phyloP scores from a whole-genome alignment of 352 stramenopile species.

The Blastocystis sp. region DNA sequence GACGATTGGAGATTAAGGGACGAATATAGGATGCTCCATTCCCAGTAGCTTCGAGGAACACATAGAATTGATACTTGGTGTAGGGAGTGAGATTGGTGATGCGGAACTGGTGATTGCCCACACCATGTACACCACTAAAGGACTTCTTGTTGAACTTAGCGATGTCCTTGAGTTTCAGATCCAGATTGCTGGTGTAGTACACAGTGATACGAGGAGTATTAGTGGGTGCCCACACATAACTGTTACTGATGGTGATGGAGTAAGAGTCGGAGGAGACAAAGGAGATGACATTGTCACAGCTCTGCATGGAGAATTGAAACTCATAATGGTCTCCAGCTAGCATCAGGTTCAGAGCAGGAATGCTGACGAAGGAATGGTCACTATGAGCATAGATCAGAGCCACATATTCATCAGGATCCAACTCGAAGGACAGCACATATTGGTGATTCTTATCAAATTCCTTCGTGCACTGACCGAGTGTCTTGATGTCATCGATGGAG shows the following conservation, averaged over 20 bases:
- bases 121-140: background rate
- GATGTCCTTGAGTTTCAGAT: background rate
- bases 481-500: background rate
- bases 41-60: background rate
- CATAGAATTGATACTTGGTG: slow-evolving; percentile 10
- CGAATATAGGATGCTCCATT: background rate
- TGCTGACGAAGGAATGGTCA: background rate
- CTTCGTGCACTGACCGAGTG: background rate
- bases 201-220: background rate
- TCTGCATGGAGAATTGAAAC: slow-evolving; percentile 13
- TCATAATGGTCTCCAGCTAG: background rate
- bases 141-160: background rate
- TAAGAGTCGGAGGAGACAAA: slow-evolving; percentile 15
- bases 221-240: background rate
- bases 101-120: background rate
- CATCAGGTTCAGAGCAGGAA: background rate
- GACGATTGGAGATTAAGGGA: background rate
- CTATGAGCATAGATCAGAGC: background rate
- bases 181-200: background rate
- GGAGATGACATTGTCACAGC: background rate
- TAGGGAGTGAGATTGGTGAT: background rate
- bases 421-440: background rate
- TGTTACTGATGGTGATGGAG: background rate
- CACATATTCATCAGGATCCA: background rate
- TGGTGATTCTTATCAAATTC: background rate